Evolutionary conservation across 2,329 filamentous ascomycete species (phyloP).

Genomic region (Paraconiothyrium sp.): DNA sequence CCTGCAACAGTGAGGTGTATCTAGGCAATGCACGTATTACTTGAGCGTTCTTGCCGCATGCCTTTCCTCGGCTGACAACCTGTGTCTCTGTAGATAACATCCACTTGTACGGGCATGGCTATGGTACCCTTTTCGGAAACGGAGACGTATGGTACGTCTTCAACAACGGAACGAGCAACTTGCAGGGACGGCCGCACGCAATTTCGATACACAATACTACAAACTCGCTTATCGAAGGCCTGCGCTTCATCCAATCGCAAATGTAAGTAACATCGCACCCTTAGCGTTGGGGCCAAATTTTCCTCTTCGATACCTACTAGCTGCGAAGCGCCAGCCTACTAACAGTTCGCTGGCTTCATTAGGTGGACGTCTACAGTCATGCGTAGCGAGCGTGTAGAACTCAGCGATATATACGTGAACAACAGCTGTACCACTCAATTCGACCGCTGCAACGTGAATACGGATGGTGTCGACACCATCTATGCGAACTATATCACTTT

Average conservation of each 20-base stretch:
- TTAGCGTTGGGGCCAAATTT: background rate
- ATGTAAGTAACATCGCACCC: constrained; percentile 49
- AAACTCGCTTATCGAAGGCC: constrained; percentile 58
- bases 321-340: background rate
- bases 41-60: too few relatives aligned
- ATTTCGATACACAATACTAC: constrained; percentile 60
- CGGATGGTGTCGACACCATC: constrained; percentile 63
- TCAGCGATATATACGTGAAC: constrained; percentile 63
- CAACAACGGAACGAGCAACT: constrained; percentile 32
- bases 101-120: constrained; percentile 58
- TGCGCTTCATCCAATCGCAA: constrained; percentile 64
- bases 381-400: constrained; percentile 56
- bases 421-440: constrained; percentile 36
- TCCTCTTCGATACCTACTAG: too few relatives aligned
- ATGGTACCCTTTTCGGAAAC: constrained; percentile 43
- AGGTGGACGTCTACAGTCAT: constrained; percentile 63
- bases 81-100: constrained; percentile 47
- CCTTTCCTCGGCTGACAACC: too few relatives aligned
- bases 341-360: background rate
- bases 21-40: too few relatives aligned
- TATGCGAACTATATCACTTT: constrained; percentile 60
- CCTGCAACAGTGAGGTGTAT: too few relatives aligned
- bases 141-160: constrained; percentile 68
- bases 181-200: constrained; percentile 56
- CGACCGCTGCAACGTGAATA: constrained; percentile 30